Percentiles rank a stretch among this genome's conserved stretches.
These are phyloP conservation scores for Delphinella strobiligena DNA, from an alignment of 2,329 filamentous ascomycete genomes.

Conservation along the genomic window DNA sequence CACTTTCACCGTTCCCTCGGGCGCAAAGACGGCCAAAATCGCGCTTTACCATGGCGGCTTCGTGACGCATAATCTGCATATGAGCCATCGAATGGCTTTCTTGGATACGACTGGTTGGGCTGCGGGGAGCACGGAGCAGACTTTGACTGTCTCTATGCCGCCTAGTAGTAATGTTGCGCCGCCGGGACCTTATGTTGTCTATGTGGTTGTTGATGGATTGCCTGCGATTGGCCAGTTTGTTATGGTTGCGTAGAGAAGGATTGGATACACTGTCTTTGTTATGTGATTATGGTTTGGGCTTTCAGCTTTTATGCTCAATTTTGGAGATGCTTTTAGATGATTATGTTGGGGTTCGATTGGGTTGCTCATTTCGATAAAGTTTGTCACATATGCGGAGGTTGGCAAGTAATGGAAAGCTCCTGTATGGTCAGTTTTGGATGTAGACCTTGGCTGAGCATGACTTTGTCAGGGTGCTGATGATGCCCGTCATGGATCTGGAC, in stretches of 20 bases:
- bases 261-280: no score
- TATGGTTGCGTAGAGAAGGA: constrained; percentile 5
- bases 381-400: no score
- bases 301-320: no score
- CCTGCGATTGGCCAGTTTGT: constrained; percentile 19
- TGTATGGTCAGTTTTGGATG: no score
- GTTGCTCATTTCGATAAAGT: no score
- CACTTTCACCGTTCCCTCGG: constrained; percentile 32
- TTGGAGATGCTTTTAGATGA: no score
- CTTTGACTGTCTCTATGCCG: constrained; percentile 41
- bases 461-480: no score
- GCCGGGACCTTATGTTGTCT: constrained; percentile 49
- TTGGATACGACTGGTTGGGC: constrained; percentile 30
- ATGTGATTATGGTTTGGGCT: no score
- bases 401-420: no score
- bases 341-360: no score
- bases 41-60: constrained; percentile 47
- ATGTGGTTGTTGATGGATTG: constrained; percentile 45
- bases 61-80: constrained; percentile 48
- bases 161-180: constrained; percentile 44
- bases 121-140: constrained; percentile 30
- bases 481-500: no score
- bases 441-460: no score
- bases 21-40: constrained; percentile 35
- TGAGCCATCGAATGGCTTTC: constrained; percentile 47